These are phyloP conservation scores for Vitis amurensis DNA, from an alignment of 164 flowering plant species.

Conservation along the genomic window DNA sequence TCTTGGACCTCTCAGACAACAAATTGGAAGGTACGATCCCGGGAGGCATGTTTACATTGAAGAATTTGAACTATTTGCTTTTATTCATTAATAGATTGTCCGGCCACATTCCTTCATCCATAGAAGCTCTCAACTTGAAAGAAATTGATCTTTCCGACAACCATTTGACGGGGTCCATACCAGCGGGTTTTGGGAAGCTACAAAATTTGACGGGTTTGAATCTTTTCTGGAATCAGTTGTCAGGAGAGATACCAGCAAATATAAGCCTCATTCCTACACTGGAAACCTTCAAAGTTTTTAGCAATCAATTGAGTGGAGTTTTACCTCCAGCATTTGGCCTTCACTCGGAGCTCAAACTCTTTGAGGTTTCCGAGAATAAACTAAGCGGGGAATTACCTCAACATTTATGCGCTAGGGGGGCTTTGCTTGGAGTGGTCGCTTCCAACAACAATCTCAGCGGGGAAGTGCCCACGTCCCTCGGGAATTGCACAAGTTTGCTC, in stretches of 20 bases:
- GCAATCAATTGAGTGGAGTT: too few relatives aligned
- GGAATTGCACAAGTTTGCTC: conserved; percentile 42
- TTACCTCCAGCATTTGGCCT: too few relatives aligned
- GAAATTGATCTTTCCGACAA: conserved; percentile 57
- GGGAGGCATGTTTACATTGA: conserved; percentile 42
- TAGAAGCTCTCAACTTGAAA: conserved; percentile 36
- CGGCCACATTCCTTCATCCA: conserved; percentile 51
- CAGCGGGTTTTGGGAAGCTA: conserved; percentile 56
- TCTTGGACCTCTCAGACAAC: conserved; percentile 42
- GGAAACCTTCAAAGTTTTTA: too few relatives aligned
- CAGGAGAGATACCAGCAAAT: conserved; percentile 31
- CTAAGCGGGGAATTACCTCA: conserved; percentile 43
- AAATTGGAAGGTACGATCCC: conserved; percentile 55
- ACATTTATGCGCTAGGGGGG: conserved; percentile 13
- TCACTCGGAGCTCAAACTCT: conserved; percentile 25
- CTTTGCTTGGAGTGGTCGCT: conserved; percentile 44
- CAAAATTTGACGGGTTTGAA: conserved; percentile 25
- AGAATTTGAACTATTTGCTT: conserved; percentile 42
- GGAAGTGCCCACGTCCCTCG: conserved; percentile 55
- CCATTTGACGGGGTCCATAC: conserved; percentile 61
- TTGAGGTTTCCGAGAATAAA: conserved; percentile 43
- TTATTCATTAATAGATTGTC: conserved; percentile 48
- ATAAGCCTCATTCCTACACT: too few relatives aligned
- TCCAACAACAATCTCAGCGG: conserved; percentile 54
- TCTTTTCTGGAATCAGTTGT: conserved; percentile 41